Percentiles rank a stretch among this genome's conserved stretches.
Conservation (phyloP, 208 protist species). For the Trichomonas tenax region DNA sequence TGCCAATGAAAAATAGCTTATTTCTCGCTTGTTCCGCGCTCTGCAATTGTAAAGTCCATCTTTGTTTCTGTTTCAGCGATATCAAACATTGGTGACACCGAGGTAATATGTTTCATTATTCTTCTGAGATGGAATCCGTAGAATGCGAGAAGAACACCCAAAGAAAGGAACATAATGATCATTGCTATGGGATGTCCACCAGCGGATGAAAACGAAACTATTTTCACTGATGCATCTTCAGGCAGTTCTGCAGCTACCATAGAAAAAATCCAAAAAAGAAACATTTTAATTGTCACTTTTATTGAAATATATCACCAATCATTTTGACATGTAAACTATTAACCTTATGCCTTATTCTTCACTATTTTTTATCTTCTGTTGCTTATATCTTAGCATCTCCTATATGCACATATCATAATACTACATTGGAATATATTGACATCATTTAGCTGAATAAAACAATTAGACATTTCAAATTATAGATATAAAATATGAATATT, state of each 20-base stretch:
- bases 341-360: neutral
- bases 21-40: neutral
- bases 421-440: no score
- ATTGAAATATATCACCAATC: no score
- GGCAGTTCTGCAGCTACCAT: neutral
- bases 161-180: neutral
- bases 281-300: neutral
- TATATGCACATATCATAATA: no score
- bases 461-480: no score
- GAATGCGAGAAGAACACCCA: neutral
- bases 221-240: neutral
- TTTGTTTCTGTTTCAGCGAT: neutral
- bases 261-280: neutral
- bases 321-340: neutral
- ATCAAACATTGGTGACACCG: neutral
- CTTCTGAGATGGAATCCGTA: neutral
- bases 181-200: neutral
- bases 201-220: neutral
- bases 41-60: neutral
- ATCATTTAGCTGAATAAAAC: no score
- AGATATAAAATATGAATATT: no score
- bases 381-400: no score
- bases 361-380: no score
- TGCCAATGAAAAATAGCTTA: neutral
- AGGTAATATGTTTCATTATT: neutral